Evolutionary conservation across 2,329 filamentous ascomycete species (phyloP).

Genomic region (Beauveria brongniartii): DNA sequence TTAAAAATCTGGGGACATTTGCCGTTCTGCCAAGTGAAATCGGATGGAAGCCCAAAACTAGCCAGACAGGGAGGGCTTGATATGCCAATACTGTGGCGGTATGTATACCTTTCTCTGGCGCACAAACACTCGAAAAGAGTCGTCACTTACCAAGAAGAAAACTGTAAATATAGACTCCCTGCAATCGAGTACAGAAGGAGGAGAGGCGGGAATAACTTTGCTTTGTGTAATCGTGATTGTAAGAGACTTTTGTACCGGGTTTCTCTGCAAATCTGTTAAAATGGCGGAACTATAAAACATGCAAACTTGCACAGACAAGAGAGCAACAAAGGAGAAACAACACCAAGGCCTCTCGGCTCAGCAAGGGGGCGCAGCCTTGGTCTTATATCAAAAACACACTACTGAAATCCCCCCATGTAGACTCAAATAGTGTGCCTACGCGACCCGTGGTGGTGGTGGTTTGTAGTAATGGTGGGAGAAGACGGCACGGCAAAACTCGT

Average conservation of each 20-base stretch:
- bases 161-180: no score
- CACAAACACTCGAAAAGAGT: background rate
- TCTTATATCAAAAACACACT: slow-evolving; percentile 4
- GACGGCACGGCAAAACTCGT: background rate
- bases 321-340: background rate
- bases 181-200: no score
- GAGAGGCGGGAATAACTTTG: no score
- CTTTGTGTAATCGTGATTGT: no score
- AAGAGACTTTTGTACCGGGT: background rate
- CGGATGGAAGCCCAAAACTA: background rate
- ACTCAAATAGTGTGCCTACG: background rate
- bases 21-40: background rate
- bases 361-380: background rate
- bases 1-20: no score
- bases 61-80: background rate
- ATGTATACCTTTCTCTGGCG: background rate
- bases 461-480: background rate
- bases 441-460: background rate
- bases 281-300: no score
- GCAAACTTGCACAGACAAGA: background rate
- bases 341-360: background rate
- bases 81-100: background rate
- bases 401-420: background rate
- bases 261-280: background rate
- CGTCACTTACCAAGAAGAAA: no score